Conservation (phyloP, 257 asterid genomes). For the Asclepias syriaca region DNA sequence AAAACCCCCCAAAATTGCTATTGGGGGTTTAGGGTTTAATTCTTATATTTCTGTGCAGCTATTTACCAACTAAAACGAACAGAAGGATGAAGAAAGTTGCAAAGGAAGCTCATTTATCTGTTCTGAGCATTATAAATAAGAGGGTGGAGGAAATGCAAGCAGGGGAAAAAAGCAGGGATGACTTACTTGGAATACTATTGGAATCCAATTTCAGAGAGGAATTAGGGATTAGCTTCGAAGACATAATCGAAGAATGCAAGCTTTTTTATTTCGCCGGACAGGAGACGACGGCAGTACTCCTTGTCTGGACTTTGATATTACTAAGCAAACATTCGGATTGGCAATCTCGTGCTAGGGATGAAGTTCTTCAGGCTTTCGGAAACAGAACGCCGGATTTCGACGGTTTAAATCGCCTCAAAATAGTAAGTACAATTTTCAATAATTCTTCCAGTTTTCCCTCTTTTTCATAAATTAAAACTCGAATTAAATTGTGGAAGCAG, state of each 20-base stretch:
- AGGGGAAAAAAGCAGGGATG: conserved; percentile 15
- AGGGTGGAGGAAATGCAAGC: conserved; percentile 13
- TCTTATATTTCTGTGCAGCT: background rate
- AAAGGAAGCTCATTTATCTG: conserved; percentile 8
- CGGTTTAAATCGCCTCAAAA: conserved; percentile 21
- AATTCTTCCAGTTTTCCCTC: background rate
- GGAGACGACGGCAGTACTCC: conserved; percentile 20
- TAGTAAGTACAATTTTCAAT: conserved; percentile 15
- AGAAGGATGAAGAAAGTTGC: conserved; percentile 14
- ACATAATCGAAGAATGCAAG: conserved; percentile 33
- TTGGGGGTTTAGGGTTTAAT: no score
- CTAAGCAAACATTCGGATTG: conserved; percentile 18
- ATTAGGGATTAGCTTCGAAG: conserved; percentile 23
- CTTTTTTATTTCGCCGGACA: conserved; percentile 31
- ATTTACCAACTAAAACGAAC: conserved; percentile 14
- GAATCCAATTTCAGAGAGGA: conserved; percentile 20
- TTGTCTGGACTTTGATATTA: conserved; percentile 24
- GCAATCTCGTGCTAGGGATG: conserved; percentile 27
- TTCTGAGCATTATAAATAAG: conserved; percentile 8
- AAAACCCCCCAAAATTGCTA: no score
- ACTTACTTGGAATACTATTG: conserved; percentile 23
- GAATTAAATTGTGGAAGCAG: conserved; percentile 4
- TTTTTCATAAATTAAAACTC: no score
- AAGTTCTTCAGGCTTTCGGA: conserved; percentile 17
- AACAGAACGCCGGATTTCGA: conserved; percentile 14